Conservation (phyloP, 768 basidiomycete species). For the Mycena galopus region DNA sequence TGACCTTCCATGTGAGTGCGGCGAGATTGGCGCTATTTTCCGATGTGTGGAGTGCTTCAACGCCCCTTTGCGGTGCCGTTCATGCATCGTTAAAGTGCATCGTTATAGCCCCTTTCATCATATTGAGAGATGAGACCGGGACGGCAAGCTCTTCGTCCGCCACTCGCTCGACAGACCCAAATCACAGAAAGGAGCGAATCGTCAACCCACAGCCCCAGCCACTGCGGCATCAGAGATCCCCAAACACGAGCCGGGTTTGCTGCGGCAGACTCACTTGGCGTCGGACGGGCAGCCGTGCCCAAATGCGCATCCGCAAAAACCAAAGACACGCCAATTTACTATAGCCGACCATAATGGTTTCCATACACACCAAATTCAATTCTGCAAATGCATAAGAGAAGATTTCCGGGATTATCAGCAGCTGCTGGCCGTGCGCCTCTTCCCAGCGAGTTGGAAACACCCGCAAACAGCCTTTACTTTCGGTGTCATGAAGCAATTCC, state of each 20-base stretch:
- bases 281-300: background rate
- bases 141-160: background rate
- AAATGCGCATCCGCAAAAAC: background rate
- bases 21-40: too few relatives aligned
- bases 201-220: too few relatives aligned
- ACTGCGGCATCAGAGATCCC: too few relatives aligned
- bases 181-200: too few relatives aligned
- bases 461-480: background rate
- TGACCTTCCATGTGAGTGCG: too few relatives aligned
- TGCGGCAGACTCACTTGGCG: background rate
- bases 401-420: background rate
- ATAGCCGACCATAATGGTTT: background rate
- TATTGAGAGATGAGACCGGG: background rate
- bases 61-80: background rate
- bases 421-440: background rate
- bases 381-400: background rate
- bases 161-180: too few relatives aligned
- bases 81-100: background rate
- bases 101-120: background rate
- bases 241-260: too few relatives aligned
- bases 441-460: background rate
- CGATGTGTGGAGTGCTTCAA: slow-evolving; percentile 3
- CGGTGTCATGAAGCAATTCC: background rate
- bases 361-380: background rate
- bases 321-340: background rate